These are phyloP conservation scores for Lactifluus pinguis DNA, from an alignment of 768 basidiomycete genomes.

Conservation along the genomic window DNA sequence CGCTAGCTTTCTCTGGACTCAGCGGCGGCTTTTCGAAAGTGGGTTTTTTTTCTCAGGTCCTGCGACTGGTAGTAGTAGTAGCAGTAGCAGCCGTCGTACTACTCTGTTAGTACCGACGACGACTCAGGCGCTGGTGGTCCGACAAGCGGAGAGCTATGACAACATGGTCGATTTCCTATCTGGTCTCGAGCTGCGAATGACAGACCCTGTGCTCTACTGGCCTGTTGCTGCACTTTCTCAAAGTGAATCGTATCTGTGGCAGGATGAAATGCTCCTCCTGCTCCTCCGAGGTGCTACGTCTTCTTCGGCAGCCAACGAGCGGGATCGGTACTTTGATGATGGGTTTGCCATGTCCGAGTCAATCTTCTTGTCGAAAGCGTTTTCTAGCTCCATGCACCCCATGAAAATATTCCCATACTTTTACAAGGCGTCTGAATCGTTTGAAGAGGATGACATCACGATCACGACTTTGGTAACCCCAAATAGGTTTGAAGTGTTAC, in stretches of 20 bases:
- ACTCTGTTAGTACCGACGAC: background rate
- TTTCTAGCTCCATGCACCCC: slow-evolving; percentile 60
- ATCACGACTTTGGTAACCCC: slow-evolving; percentile 79
- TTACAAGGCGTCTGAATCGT: slow-evolving; percentile 52
- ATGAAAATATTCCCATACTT: slow-evolving; percentile 75
- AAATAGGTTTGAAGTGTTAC: slow-evolving; percentile 66
- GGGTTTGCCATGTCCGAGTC: slow-evolving; percentile 14
- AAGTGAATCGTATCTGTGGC: background rate
- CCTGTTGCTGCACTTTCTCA: background rate
- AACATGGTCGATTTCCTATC: slow-evolving; percentile 7
- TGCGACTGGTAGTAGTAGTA: background rate
- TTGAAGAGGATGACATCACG: slow-evolving; percentile 63
- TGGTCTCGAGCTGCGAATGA: background rate
- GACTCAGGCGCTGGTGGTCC: slow-evolving; percentile 1
- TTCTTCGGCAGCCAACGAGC: background rate
- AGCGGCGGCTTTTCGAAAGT: background rate
- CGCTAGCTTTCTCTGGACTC: slow-evolving; percentile 1
- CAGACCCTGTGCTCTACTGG: slow-evolving; percentile 4
- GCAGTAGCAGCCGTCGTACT: no score
- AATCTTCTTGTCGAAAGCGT: slow-evolving; percentile 55
- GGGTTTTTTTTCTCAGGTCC: background rate
- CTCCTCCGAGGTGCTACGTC: no score
- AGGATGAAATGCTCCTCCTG: background rate
- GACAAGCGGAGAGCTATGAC: slow-evolving; percentile 2
- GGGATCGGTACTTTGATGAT: background rate